These are phyloP conservation scores for Phytophthora boehmeriae DNA, from an alignment of 352 stramenopile species.

Conservation along the genomic window DNA sequence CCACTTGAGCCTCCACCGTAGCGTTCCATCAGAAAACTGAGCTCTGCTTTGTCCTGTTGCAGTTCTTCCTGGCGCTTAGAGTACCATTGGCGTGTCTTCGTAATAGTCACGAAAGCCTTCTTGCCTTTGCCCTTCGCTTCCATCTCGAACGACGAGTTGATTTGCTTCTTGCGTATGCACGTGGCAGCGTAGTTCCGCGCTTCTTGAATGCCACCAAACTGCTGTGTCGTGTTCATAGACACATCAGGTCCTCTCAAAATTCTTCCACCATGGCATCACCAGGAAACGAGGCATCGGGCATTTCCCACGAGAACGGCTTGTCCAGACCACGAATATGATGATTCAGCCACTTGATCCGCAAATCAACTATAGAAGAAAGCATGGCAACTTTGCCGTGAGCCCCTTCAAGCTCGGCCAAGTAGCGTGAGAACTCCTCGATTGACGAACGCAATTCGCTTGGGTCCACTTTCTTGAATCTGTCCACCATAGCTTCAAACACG, in stretches of 20 bases:
- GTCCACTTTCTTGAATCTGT: conserved; percentile 3
- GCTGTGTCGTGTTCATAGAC: too few relatives aligned
- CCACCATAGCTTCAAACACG: conserved; percentile 1
- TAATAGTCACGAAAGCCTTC: conserved; percentile 11
- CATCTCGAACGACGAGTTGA: conserved; percentile 12
- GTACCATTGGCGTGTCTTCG: conserved; percentile 18
- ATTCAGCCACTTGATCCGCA: conserved; percentile 12
- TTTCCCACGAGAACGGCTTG: conserved; percentile 14
- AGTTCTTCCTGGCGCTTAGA: neutral
- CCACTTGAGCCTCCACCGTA: neutral
- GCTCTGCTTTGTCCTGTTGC: conserved; percentile 2
- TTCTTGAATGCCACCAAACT: conserved; percentile 6
- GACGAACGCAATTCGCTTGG: neutral
- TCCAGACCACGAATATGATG: conserved; percentile 1
- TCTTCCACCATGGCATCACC: conserved; percentile 5
- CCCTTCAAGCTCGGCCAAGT: neutral
- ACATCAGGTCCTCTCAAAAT: conserved; percentile 4
- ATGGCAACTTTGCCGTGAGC: neutral
- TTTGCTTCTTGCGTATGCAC: neutral
- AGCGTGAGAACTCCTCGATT: neutral
- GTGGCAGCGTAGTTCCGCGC: conserved; percentile 7
- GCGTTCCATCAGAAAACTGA: neutral
- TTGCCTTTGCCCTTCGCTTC: neutral
- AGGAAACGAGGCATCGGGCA: conserved; percentile 9
- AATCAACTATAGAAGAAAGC: neutral